Percentiles rank a stretch among this genome's conserved stretches.
Evolutionary conservation across 75 land plant genomes (phyloP).

Genomic region (Chamaecyparis obtusa): DNA sequence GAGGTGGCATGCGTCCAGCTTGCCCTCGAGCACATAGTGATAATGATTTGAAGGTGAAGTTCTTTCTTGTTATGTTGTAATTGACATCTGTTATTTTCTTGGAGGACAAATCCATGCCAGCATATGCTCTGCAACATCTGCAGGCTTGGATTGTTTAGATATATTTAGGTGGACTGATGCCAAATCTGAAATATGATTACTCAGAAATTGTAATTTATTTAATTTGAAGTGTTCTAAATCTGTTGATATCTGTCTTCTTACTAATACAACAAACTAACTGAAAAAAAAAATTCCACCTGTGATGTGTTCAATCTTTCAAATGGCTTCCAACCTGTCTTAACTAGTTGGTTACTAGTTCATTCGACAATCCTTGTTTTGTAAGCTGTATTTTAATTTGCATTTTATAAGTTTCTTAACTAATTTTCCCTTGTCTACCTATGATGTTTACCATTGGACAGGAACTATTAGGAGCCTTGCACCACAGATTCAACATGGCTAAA

Average conservation of each 20-base stretch:
- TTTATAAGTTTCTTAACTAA: background rate
- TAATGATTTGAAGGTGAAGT: slow-evolving; percentile 60
- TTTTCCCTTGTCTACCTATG: background rate
- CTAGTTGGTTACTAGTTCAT: background rate
- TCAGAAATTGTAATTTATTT: background rate
- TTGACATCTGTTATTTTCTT: background rate
- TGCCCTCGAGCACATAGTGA: slow-evolving; percentile 58
- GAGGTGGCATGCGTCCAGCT: slow-evolving; percentile 47
- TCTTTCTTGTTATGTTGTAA: background rate
- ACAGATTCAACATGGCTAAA: slow-evolving; percentile 77
- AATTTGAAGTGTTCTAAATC: background rate
- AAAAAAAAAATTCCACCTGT: background rate
- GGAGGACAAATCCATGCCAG: background rate
- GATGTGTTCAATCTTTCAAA: background rate
- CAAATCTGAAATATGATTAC: background rate
- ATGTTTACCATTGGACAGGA: slow-evolving; percentile 30
- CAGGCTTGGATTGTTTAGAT: background rate
- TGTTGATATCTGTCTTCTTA: background rate
- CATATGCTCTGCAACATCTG: background rate
- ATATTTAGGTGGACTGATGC: background rate
- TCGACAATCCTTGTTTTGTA: slow-evolving; percentile 4
- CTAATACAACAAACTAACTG: background rate
- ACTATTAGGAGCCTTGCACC: slow-evolving; percentile 50
- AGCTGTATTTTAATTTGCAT: background rate
- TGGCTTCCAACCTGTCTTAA: background rate